Evolutionary conservation across 2,329 filamentous ascomycete genomes (phyloP).

Genomic region (Venturiaceae sp.): DNA sequence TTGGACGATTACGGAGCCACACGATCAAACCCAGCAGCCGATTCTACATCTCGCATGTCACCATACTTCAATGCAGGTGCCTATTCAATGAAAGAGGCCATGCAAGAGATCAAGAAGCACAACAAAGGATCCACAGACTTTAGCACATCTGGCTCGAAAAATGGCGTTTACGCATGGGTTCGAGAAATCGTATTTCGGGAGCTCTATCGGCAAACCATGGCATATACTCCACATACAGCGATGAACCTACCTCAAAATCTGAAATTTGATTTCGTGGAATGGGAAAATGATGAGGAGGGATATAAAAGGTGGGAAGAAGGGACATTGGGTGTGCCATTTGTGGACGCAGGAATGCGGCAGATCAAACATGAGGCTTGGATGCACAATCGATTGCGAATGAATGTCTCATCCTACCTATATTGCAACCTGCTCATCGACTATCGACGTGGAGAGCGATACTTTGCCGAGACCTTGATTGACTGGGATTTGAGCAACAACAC

Average conservation of each 20-base stretch:
- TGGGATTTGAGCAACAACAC: constrained; percentile 27
- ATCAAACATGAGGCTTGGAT: constrained; percentile 39
- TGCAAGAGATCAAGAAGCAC: constrained; percentile 29
- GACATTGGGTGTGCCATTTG: constrained; percentile 36
- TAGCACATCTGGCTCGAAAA: constrained; percentile 23
- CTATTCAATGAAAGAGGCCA: constrained; percentile 35
- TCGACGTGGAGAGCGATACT: constrained; percentile 39
- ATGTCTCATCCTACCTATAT: constrained; percentile 36
- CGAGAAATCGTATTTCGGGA: constrained; percentile 43
- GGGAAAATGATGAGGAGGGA: constrained; percentile 40
- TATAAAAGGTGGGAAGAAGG: constrained; percentile 40
- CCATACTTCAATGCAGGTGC: constrained; percentile 37
- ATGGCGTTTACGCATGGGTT: constrained; percentile 35
- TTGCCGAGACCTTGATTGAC: constrained; percentile 39
- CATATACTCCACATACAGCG: constrained; percentile 35
- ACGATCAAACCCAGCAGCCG: constrained; percentile 30
- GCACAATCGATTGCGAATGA: constrained; percentile 44
- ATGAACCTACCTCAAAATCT: constrained; percentile 43
- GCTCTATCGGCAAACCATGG: constrained; percentile 38
- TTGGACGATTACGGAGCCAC: constrained; percentile 30
- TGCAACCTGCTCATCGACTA: constrained; percentile 42
- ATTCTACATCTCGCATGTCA: constrained; percentile 31
- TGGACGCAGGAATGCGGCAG: constrained; percentile 43
- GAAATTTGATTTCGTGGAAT: constrained; percentile 41
- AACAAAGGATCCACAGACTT: constrained; percentile 35